Percentiles rank a stretch among this genome's conserved stretches.
phyloP scores from a whole-genome alignment of 768 basidiomycete species.

The Xerocomellus amylosporus region DNA sequence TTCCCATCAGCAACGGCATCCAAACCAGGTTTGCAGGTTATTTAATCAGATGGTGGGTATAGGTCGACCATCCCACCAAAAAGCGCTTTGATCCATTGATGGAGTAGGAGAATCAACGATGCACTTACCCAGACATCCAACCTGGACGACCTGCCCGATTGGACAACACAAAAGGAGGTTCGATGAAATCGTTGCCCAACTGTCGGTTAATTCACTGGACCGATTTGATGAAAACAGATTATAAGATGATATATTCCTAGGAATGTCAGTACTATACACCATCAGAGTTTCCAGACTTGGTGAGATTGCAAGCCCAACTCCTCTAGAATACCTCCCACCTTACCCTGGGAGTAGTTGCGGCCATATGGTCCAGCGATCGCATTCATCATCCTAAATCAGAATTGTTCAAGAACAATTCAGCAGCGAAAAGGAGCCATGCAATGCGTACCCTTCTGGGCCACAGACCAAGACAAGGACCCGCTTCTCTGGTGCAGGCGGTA shows the following conservation, averaged over 20 bases:
- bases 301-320: conserved; percentile 58
- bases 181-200: no score
- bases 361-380: conserved; percentile 76
- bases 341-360: conserved; percentile 71
- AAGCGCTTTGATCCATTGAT: no score
- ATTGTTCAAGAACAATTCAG: neutral
- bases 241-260: neutral
- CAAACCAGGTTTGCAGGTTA: no score
- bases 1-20: no score
- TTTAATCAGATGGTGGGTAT: no score
- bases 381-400: conserved; percentile 59
- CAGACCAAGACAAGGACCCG: conserved; percentile 70
- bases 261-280: neutral
- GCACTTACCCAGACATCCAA: no score
- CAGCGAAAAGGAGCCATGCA: neutral
- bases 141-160: neutral
- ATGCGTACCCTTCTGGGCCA: conserved; percentile 76
- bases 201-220: neutral
- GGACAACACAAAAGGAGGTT: neutral
- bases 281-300: conserved; percentile 68
- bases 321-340: conserved; percentile 62
- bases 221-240: neutral
- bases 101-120: no score
- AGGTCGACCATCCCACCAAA: no score
- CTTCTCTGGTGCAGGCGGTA: conserved; percentile 27